Conservation (phyloP, 106 monocot genomes). For the Allium fistulosum region DNA sequence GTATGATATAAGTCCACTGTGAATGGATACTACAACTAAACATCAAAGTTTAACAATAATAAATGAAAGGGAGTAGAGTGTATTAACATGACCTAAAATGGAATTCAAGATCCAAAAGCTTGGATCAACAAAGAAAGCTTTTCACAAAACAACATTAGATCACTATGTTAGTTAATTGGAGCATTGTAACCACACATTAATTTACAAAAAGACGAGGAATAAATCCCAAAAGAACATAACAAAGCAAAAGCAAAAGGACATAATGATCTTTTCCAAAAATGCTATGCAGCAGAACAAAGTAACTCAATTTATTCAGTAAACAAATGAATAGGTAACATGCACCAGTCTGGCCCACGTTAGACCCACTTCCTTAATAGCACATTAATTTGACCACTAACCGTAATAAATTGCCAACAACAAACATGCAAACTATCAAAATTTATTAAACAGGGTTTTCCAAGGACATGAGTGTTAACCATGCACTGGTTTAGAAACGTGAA, state of each 20-base stretch:
- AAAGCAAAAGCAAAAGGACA: slow-evolving; percentile 1
- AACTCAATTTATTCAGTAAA: neutral
- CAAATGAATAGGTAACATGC: slow-evolving; percentile 1
- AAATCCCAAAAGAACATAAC: neutral
- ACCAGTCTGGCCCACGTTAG: slow-evolving; percentile 6
- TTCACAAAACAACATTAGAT: no score
- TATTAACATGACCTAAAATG: no score
- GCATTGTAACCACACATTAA: neutral
- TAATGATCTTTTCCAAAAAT: neutral
- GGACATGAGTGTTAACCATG: no score
- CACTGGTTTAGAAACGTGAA: no score
- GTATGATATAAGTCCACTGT: no score
- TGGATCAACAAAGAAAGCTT: no score
- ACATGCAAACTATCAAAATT: neutral
- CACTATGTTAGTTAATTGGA: neutral
- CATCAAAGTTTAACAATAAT: no score
- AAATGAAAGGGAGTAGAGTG: no score
- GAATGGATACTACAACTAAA: no score
- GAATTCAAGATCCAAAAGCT: no score
- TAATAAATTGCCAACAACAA: neutral
- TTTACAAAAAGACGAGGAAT: neutral
- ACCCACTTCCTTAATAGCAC: neutral
- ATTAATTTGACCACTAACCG: neutral
- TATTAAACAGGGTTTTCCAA: no score
- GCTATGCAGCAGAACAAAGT: neutral